Evolutionary conservation across 129 eudicot genomes (phyloP), one percentile per base, ranked within the genome.

Genomic region (Chrysanthemum makinoi): DNA sequence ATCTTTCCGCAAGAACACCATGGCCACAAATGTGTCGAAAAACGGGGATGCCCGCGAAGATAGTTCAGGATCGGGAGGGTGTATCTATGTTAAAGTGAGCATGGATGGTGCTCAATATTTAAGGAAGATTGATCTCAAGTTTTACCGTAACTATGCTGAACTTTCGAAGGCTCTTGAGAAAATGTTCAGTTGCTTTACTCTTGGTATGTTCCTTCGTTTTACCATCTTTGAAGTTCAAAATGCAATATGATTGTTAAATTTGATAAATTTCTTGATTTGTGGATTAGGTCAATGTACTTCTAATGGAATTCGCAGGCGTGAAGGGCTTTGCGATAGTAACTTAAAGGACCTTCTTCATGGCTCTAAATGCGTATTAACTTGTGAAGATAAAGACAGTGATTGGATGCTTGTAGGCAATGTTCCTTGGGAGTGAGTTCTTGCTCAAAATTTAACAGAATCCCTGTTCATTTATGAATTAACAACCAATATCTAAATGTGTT

Each of bases 321-420:
- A 87, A 59, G 85, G 78, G 33, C 89, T 85, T 54, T 83, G 86
- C 18, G 96, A 88, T 70, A 90, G 89, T 76, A 80, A 72, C 63
- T 55, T 83, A 57, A 83, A 73, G 71, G 97, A 94, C 77, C 83
- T 85, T 65, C 85, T 87, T 52, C 85, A 86, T 74, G 84, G 89
- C 48, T 86, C 96, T 61, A 96, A 95, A 52, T 90, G 82, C 62
- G 99, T 95, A 81, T 82, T 89, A 22, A 90, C 98, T 0, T 94
- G 89, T 75, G 98, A 93, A 85, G 98, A 93, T 75, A 93, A 93
- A 79, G 96, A 93, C 64, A 87, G 95, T 4, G 96, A 93, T 60
- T 93, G 98, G 98, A 93, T 93, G 98, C 95, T 93, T 66, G 98
- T 89, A 66, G 98, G 96, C 8, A 96, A 93, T 82, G 98, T 93